Percentiles rank a stretch among this genome's conserved stretches.
These are phyloP conservation scores for Pythium vanterpoolii DNA, from an alignment of 352 stramenopile species.

Conservation along the genomic window DNA sequence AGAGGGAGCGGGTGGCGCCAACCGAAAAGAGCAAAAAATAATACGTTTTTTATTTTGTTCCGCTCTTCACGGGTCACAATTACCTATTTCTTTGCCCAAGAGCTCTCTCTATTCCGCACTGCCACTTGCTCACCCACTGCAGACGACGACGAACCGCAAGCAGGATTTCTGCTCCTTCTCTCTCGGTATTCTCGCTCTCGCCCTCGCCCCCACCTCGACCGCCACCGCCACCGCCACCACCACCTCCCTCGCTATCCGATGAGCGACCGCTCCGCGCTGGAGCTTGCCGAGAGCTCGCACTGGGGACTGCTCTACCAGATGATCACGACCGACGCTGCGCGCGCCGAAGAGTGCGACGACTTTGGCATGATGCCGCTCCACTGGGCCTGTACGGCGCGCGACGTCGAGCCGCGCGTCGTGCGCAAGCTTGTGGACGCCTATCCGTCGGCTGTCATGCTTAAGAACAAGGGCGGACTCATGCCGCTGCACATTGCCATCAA, in stretches of 20 bases:
- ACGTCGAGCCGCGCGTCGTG: conserved; percentile 61
- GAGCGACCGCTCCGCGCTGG: conserved; percentile 44
- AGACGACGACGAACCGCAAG: neutral
- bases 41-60: neutral
- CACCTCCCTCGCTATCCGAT: too few relatives aligned
- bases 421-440: conserved; percentile 65
- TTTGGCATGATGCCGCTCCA: conserved; percentile 86
- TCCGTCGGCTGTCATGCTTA: conserved; percentile 43
- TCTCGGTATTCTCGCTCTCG: neutral
- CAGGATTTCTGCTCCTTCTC: too few relatives aligned
- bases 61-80: neutral
- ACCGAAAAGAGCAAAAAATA: neutral
- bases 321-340: conserved; percentile 41
- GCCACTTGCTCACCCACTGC: neutral
- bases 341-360: conserved; percentile 76
- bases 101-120: neutral
- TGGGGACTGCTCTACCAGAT: conserved; percentile 67
- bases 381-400: conserved; percentile 76
- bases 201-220: neutral
- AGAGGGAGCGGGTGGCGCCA: neutral
- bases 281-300: conserved; percentile 66
- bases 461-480: conserved; percentile 76
- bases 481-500: conserved; percentile 85
- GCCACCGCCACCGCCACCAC: neutral
- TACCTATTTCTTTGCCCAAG: neutral